Conservation (phyloP, 495 filamentous ascomycete species). For the Lineolata rhizophorae region DNA sequence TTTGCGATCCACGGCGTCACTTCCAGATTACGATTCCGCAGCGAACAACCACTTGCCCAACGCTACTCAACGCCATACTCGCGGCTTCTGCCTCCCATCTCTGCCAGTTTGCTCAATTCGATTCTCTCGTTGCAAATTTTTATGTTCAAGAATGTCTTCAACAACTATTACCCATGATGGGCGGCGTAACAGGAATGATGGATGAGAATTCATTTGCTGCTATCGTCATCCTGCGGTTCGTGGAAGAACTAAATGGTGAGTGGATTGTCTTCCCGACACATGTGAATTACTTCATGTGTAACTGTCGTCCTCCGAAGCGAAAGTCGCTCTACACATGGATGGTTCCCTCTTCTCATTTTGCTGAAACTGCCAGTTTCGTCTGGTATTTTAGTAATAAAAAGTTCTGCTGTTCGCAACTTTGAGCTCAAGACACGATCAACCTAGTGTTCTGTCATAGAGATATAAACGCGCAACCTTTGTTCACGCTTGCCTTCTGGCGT, state of each 20-base stretch:
- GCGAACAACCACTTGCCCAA: conserved; percentile 24
- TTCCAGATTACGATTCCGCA: conserved; percentile 32
- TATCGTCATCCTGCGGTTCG: conserved; percentile 34
- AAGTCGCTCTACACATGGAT: background rate
- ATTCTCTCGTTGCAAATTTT: conserved; percentile 25
- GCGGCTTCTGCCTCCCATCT: conserved; percentile 33
- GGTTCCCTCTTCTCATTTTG: background rate
- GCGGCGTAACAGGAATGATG: conserved; percentile 27
- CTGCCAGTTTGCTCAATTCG: conserved; percentile 24
- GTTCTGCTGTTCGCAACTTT: no score
- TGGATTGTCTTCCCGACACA: no score
- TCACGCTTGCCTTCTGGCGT: no score
- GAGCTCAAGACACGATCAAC: no score
- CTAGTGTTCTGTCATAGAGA: no score
- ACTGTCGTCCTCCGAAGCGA: background rate
- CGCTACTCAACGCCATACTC: conserved; percentile 35
- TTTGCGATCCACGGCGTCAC: conserved; percentile 31
- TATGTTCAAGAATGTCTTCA: conserved; percentile 28
- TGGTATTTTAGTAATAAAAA: conserved; percentile 19
- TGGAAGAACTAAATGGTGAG: conserved; percentile 39
- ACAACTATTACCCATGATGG: conserved; percentile 25
- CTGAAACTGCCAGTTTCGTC: background rate
- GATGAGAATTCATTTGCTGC: conserved; percentile 39
- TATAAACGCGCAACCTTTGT: no score
- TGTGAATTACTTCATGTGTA: background rate